Base-by-base conservation (phyloP, 371 early-diverging fungal species). In the Massospora cicadina region DNA sequence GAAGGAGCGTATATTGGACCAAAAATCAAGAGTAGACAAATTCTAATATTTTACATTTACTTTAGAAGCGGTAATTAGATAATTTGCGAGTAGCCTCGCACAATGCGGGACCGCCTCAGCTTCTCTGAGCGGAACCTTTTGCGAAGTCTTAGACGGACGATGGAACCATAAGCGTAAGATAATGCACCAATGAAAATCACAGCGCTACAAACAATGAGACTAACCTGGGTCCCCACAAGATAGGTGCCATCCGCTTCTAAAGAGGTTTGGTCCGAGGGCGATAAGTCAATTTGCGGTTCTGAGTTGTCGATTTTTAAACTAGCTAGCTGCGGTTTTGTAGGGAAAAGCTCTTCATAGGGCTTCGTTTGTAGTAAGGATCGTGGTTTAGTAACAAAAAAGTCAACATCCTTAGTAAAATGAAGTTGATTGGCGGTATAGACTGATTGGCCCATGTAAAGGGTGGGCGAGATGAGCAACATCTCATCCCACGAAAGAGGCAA, bases 181-280 rank as follows among this genome's bases (percentile, higher is more conserved):
- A 26, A 10, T 7, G 29, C 12, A 59, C 60, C 60, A 10, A 59
- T 29, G 7, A 29, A 26, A 26, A 59, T 30, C 10, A 59, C 60
- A 3, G 27, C 21, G 17, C 26, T 17, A 26, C 31, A 59, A 2
- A 59, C 31, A 21, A 59, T 59, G 10, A 59, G 60, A 26, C 60
- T 31, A 3, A 59, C 13, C 13, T 26, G 60, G n/a, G 31, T 13
- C 26, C 60, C 60, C 2, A 59, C 60, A 27, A 59, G 31, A 26
- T 29, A 59, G 13, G 60, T 59, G 31, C 60, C 60, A 21, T 59
- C 60, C 17, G 60, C 60, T 17, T 13, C 13, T 26, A 59, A 21
- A 1, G 29, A 26, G 26, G 31, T 3, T 29, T 26, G 26, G 29
- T 59, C 60, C 2, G 13, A 29, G 2, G 26, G 30, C 2, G 60